Percentiles rank a stretch among this genome's conserved stretches.
These are phyloP conservation scores for Jackrogersella multiformis DNA, from an alignment of 495 filamentous ascomycete genomes.

Conservation along the genomic window DNA sequence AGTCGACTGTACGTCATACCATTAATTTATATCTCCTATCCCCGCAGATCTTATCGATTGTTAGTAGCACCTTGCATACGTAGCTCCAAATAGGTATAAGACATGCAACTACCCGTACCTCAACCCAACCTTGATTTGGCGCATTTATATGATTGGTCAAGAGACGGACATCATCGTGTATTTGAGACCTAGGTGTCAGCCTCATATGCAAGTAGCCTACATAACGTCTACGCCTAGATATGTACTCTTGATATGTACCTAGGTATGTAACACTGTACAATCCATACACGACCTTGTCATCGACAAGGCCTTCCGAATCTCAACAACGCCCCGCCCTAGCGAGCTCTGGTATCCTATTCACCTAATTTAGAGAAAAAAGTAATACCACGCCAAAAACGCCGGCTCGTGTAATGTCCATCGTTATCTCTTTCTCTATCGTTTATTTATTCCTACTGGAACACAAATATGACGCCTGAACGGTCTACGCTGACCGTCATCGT, in stretches of 20 bases:
- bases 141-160: background rate
- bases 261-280: no score
- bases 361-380: background rate
- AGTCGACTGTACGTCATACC: conserved; percentile 13
- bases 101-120: background rate
- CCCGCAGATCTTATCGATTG: conserved; percentile 5
- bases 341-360: conserved; percentile 8
- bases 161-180: background rate
- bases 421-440: conserved; percentile 4
- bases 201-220: background rate
- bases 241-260: no score
- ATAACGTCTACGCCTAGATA: no score
- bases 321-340: conserved; percentile 9
- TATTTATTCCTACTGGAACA: conserved; percentile 64
- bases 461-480: conserved; percentile 89
- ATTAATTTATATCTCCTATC: background rate
- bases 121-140: background rate
- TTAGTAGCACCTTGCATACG: background rate
- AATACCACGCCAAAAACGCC: conserved; percentile 12
- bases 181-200: background rate
- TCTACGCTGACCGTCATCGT: conserved; percentile 93
- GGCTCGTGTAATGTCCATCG: background rate
- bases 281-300: background rate
- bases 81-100: background rate
- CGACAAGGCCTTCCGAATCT: background rate